Evolutionary conservation across 2,329 filamentous ascomycete genomes (phyloP).

Genomic region (Ophiostoma sp.): DNA sequence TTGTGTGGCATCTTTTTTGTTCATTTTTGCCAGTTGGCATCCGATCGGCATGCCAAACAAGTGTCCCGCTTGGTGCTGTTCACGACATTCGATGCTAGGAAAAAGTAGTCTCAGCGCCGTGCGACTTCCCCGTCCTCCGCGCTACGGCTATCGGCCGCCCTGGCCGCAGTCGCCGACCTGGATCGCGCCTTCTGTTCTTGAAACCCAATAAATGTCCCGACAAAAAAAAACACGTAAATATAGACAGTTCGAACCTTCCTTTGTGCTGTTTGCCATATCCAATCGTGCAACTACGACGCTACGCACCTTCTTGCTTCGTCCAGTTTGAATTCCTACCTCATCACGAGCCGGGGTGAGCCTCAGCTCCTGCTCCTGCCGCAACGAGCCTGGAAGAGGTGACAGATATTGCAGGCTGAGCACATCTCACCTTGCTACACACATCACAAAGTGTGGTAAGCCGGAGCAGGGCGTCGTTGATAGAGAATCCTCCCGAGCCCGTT

Average conservation of each 20-base stretch:
- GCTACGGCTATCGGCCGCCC: slow-evolving; percentile 18
- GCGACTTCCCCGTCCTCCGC: slow-evolving; percentile 8
- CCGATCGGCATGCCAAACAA: not conserved
- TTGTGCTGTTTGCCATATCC: not conserved
- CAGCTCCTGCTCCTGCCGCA: not conserved
- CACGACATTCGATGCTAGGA: not conserved
- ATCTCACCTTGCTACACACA: not conserved
- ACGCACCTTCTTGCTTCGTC: not conserved
- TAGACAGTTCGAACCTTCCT: not conserved
- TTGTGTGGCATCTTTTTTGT: not conserved
- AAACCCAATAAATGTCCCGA: not conserved
- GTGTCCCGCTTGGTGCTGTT: not conserved
- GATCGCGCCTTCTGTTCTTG: not conserved
- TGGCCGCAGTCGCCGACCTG: slow-evolving; percentile 8
- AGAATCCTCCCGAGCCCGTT: not conserved
- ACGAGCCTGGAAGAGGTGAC: not conserved
- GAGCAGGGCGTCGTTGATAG: not conserved
- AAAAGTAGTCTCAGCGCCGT: not conserved
- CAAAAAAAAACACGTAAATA: not conserved
- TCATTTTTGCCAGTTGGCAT: not conserved
- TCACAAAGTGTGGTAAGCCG: not conserved
- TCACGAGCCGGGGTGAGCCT: not conserved
- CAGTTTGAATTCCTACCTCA: not conserved
- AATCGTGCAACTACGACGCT: not conserved
- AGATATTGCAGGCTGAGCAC: not conserved